A percentile compares a stretch with the other conserved stretches of the same genome.
These are phyloP conservation scores for Euphrasia arctica DNA, from an alignment of 305 asterid genomes.

Conservation along the genomic window DNA sequence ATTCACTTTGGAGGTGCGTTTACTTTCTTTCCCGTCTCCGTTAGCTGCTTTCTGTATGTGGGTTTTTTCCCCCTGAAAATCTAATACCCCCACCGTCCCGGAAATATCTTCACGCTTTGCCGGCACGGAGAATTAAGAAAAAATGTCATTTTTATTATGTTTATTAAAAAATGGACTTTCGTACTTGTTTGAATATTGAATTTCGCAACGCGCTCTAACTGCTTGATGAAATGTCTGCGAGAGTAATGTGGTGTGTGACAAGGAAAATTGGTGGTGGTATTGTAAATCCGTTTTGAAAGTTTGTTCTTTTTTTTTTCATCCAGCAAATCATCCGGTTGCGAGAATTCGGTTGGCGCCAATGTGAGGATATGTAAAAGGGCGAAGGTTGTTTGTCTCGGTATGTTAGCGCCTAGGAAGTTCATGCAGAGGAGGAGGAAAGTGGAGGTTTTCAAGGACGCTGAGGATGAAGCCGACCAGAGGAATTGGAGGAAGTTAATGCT, in stretches of 20 bases:
- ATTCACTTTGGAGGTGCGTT: constrained; percentile 56
- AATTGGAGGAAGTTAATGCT: constrained; percentile 87
- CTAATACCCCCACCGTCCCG: no score
- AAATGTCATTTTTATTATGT: neutral
- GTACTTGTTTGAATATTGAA: neutral
- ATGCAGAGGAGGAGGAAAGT: constrained; percentile 86
- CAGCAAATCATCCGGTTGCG: constrained; percentile 40
- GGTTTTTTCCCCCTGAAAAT: constrained; percentile 2
- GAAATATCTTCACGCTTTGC: no score
- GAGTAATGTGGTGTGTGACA: constrained; percentile 5
- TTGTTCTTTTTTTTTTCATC: neutral
- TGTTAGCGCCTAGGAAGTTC: constrained; percentile 91
- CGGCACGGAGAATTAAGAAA: no score
- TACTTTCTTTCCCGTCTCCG: neutral
- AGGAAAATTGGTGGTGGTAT: constrained; percentile 10
- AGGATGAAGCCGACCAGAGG: constrained; percentile 75
- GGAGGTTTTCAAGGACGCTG: constrained; percentile 71
- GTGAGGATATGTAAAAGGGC: constrained; percentile 46
- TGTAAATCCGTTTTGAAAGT: constrained; percentile 5
- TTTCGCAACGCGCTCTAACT: neutral
- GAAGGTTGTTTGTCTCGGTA: constrained; percentile 74
- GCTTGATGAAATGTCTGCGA: constrained; percentile 22
- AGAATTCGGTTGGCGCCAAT: constrained; percentile 36
- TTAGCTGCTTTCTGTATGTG: constrained; percentile 14
- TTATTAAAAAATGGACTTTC: neutral